These are phyloP conservation scores for Aureobasidium lini DNA, from an alignment of 2,329 filamentous ascomycete genomes.

Conservation along the genomic window DNA sequence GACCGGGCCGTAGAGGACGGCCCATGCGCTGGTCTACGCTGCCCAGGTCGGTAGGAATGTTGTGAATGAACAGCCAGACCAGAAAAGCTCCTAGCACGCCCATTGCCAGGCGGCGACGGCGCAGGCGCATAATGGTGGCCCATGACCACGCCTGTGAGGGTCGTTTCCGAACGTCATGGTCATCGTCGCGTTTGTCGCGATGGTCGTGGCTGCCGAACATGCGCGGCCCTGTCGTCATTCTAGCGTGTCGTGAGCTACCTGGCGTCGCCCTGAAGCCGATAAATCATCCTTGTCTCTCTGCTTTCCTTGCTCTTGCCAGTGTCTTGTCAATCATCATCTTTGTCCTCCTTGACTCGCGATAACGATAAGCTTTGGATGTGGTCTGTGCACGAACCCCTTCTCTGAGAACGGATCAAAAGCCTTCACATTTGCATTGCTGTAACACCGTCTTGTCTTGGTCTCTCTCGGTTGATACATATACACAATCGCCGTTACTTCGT, in stretches of 20 bases:
- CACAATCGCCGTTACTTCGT: not conserved
- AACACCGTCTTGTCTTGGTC: too few relatives aligned
- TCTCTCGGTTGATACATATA: not conserved
- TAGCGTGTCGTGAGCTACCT: not conserved
- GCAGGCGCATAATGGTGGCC: slow-evolving; percentile 32
- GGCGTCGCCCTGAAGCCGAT: not conserved
- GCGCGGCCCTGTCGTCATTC: slow-evolving; percentile 6
- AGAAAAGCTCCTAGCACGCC: slow-evolving; percentile 38
- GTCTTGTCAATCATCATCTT: not conserved
- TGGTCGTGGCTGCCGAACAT: slow-evolving; percentile 46
- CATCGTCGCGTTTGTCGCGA: slow-evolving; percentile 59
- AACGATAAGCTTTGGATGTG: not conserved
- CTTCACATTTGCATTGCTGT: too few relatives aligned
- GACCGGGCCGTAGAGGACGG: slow-evolving; percentile 14
- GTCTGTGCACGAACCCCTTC: not conserved
- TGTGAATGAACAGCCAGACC: slow-evolving; percentile 58
- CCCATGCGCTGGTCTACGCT: slow-evolving; percentile 22
- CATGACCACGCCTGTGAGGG: slow-evolving; percentile 20
- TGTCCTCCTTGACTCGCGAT: not conserved
- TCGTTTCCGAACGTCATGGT: slow-evolving; percentile 47
- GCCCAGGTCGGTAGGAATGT: slow-evolving; percentile 49
- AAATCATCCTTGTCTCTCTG: not conserved
- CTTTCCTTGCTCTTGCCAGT: not conserved
- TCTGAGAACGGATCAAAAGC: too few relatives aligned
- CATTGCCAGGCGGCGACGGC: slow-evolving; percentile 42